Evolutionary conservation across 2,329 filamentous ascomycete species (phyloP).

Genomic region (Talaromyces sp.): DNA sequence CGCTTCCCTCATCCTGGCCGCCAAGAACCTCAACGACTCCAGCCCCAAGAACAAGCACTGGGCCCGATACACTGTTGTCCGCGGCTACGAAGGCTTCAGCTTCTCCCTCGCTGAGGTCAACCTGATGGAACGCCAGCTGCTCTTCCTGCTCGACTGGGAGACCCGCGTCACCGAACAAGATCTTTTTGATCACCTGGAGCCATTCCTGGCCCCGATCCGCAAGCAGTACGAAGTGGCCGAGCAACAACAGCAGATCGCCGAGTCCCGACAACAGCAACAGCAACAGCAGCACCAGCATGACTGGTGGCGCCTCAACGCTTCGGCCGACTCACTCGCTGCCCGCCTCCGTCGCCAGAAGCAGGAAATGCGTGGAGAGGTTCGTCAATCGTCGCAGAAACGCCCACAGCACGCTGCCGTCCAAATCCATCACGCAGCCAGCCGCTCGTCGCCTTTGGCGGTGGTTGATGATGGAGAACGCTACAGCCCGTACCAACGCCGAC

Average conservation of each 20-base stretch:
- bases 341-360: slow-evolving; percentile 33
- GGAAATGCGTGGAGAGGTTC: slow-evolving; percentile 23
- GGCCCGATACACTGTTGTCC: slow-evolving; percentile 83
- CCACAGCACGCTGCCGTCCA: slow-evolving; percentile 24
- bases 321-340: slow-evolving; percentile 28
- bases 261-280: slow-evolving; percentile 35
- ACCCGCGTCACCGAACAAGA: slow-evolving; percentile 78
- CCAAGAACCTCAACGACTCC: slow-evolving; percentile 98
- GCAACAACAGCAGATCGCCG: slow-evolving; percentile 17
- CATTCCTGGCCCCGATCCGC: slow-evolving; percentile 82
- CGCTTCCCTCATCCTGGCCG: slow-evolving; percentile 58
- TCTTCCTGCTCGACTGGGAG: slow-evolving; percentile 93
- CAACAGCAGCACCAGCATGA: slow-evolving; percentile 16
- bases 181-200: slow-evolving; percentile 78
- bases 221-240: slow-evolving; percentile 49
- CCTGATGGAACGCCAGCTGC: slow-evolving; percentile 97
- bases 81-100: slow-evolving; percentile 68
- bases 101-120: slow-evolving; percentile 96
- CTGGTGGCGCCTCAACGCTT: slow-evolving; percentile 31
- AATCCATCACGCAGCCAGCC: slow-evolving; percentile 19
- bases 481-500: slow-evolving; percentile 31
- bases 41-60: slow-evolving; percentile 99
- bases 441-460: slow-evolving; percentile 22
- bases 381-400: slow-evolving; percentile 17
- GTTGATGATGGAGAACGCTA: slow-evolving; percentile 29